A percentile compares a stretch with the other conserved stretches of the same genome.
Conservation (phyloP, 225 moss, liverwort and hornwort genomes). For the Antitrichia curtipendula region DNA sequence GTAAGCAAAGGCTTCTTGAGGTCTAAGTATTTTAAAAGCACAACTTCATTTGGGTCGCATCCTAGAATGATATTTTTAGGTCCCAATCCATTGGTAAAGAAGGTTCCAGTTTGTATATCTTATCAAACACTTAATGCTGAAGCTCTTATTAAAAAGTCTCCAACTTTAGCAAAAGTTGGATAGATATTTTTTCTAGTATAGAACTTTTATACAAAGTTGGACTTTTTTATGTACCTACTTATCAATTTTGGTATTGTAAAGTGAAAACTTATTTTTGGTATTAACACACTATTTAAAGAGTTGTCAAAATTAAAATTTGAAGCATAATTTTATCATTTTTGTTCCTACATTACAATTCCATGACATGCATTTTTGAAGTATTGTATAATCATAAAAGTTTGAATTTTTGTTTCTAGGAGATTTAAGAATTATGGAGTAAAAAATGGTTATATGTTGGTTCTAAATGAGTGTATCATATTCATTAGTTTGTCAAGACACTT, state of each 20-base stretch:
- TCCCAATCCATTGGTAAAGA: neutral
- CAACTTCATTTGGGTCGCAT: neutral
- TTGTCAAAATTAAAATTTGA: neutral
- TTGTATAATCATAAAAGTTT: neutral
- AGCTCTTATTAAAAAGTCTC: neutral
- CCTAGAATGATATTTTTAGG: neutral
- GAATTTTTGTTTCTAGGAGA: neutral
- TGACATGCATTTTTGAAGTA: neutral
- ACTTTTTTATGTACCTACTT: too few relatives aligned
- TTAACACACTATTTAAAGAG: neutral
- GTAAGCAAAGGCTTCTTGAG: neutral
- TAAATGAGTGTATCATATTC: neutral
- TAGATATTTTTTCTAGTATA: neutral
- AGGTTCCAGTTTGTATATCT: conserved; percentile 7
- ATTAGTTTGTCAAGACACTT: neutral
- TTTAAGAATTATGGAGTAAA: neutral
- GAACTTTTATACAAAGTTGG: neutral
- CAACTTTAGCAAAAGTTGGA: neutral
- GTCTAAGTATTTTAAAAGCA: neutral
- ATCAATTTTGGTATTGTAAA: neutral
- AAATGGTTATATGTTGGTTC: neutral
- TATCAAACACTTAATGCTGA: conserved; percentile 14
- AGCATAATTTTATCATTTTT: neutral
- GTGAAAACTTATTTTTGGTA: too few relatives aligned
- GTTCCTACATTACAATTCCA: neutral